Conservation (phyloP, 768 basidiomycete species). For the Boletellus emodensis region DNA sequence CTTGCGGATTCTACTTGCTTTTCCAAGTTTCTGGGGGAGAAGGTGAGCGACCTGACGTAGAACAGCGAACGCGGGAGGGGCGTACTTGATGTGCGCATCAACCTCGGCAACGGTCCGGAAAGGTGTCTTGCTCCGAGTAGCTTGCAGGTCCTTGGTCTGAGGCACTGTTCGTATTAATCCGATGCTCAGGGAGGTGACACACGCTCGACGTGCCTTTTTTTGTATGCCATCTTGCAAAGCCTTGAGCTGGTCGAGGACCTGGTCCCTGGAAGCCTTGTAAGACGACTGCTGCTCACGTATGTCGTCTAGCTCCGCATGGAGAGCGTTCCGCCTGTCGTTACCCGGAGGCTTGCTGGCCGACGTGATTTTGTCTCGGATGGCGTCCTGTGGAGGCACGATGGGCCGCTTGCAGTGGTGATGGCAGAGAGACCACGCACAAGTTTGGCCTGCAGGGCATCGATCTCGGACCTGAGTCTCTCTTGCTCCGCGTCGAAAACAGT, state of each 20-base stretch:
- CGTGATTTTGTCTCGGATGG: slow-evolving; percentile 73
- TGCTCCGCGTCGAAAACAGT: slow-evolving; percentile 81
- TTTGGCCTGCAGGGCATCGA: slow-evolving; percentile 76
- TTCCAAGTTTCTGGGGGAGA: slow-evolving; percentile 62
- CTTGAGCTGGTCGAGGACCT: slow-evolving; percentile 77
- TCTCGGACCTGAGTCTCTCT: slow-evolving; percentile 74
- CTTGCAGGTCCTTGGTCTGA: slow-evolving; percentile 84
- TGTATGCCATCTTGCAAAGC: slow-evolving; percentile 69
- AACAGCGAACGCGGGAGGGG: slow-evolving; percentile 5
- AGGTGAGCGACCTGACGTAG: slow-evolving; percentile 1
- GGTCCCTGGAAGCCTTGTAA: slow-evolving; percentile 65
- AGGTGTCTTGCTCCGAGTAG: slow-evolving; percentile 68
- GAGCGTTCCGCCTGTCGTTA: slow-evolving; percentile 65
- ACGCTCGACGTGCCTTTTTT: slow-evolving; percentile 60
- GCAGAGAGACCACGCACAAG: slow-evolving; percentile 53
- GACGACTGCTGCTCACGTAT: slow-evolving; percentile 77
- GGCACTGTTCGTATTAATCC: slow-evolving; percentile 2
- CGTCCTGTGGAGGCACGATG: slow-evolving; percentile 41
- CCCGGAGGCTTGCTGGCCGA: slow-evolving; percentile 55
- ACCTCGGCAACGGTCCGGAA: slow-evolving; percentile 85
- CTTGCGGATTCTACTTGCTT: slow-evolving; percentile 88
- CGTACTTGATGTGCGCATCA: slow-evolving; percentile 82
- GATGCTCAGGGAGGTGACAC: background rate
- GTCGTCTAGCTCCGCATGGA: slow-evolving; percentile 77
- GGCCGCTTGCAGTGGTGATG: background rate